A percentile compares a stretch with the other conserved stretches of the same genome.
These are phyloP conservation scores for Fraxinus anomala DNA, from an alignment of 257 asterid genomes.

Conservation along the genomic window DNA sequence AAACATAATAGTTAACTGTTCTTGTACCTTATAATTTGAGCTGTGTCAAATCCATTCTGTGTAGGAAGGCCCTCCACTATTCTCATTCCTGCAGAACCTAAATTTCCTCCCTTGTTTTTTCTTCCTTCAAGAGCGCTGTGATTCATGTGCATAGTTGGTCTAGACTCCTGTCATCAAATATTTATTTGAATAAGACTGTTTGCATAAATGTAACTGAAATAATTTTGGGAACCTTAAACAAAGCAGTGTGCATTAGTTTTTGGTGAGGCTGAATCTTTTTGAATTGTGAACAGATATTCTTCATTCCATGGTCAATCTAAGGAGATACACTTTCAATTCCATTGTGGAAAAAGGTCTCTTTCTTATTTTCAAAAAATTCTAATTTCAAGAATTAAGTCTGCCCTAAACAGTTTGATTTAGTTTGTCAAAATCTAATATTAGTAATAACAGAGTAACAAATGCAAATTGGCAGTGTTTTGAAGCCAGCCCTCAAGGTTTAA, in stretches of 20 bases:
- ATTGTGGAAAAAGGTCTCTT: neutral
- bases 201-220: slow-evolving; percentile 17
- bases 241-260: slow-evolving; percentile 9
- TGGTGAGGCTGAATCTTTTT: slow-evolving; percentile 15
- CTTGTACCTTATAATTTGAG: slow-evolving; percentile 32
- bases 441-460: slow-evolving; percentile 15
- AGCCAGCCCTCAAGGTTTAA: slow-evolving; percentile 19
- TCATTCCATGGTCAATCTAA: neutral
- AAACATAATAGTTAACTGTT: slow-evolving; percentile 4
- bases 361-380: neutral
- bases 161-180: slow-evolving; percentile 42
- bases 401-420: neutral
- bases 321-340: neutral
- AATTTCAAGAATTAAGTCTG: neutral
- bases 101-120: slow-evolving; percentile 22
- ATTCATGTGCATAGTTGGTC: slow-evolving; percentile 27
- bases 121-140: slow-evolving; percentile 29
- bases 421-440: slow-evolving; percentile 2
- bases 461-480: neutral
- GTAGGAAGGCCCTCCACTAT: slow-evolving; percentile 28
- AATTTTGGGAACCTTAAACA: neutral
- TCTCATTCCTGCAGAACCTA: slow-evolving; percentile 21
- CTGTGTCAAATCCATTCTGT: slow-evolving; percentile 18
- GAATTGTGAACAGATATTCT: neutral
- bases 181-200: slow-evolving; percentile 22